Evolutionary conservation across 192 early-diverging fungal genomes (phyloP), one percentile per base, ranked within the genome.

Genomic region (Coemansia reversa): DNA sequence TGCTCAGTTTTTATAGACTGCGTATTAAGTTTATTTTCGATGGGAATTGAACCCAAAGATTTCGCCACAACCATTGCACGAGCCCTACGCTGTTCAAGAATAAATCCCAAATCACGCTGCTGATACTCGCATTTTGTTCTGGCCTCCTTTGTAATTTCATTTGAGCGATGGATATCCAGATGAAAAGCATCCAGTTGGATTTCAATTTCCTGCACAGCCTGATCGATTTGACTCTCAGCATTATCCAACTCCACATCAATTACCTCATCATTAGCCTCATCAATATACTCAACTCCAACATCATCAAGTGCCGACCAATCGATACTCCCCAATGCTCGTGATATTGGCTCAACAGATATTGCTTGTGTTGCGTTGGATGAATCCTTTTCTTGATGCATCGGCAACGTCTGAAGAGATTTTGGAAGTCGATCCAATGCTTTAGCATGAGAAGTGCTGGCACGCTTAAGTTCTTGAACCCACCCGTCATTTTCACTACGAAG

Each of bases 131-230:
- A 49, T 9, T 1, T 14, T 18, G 59, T 39, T 16, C 22, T 23
- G 9, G 72, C 77, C 23, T 48, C 23, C 18, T 24, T 33, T 32
- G 70, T 68, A n/a, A 30, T 45, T 54, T 67, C 65, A 6, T 51
- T 35, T 0, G 68, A 52, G 2, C 69, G 58, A 28, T 80, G 77
- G 68, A 74, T 69, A 33, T 74, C 72, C 35, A 80, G 42, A 27
- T 70, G 65, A 30, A 80, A 67, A 8, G 77, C 65, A 48, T 80
- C 77, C 29, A 80, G 72, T 42, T 58, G 67, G 19, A 80, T 33
- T 55, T 80, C 67, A 16, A 80, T 47, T 29, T 80, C 77, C 8
- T 28, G 11, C 30, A 57, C 56, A 4, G 77, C 72, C 4, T 14
- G 56, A n/a, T 30, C 59, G 11, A 80, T 65, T 12, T 62, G 65